Evolutionary conservation across 1,284 basidiomycete genomes (phyloP).

Genomic region (Cutaneotrichosporon cutaneum): DNA sequence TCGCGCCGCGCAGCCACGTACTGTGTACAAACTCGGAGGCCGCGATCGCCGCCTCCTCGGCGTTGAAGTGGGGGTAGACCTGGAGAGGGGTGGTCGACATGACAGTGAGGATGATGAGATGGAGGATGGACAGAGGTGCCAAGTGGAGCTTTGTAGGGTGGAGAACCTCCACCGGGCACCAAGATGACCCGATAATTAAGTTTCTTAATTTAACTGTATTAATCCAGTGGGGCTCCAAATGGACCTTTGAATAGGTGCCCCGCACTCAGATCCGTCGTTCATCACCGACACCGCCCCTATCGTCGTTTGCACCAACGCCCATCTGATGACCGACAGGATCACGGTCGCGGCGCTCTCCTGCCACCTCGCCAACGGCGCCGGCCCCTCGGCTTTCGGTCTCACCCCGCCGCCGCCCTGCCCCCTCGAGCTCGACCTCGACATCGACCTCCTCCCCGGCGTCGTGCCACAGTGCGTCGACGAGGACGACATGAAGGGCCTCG

Average conservation of each 20-base stretch:
- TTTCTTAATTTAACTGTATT: neutral
- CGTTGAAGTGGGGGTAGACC: slow-evolving; percentile 45
- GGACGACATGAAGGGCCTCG: slow-evolving; percentile 44
- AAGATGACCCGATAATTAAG: neutral
- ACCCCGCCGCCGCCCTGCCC: slow-evolving; percentile 44
- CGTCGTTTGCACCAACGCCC: neutral
- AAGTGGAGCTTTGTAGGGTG: slow-evolving; percentile 7
- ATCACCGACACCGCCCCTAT: neutral
- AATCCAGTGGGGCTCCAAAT: neutral
- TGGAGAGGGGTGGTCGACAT: slow-evolving; percentile 24
- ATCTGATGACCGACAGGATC: slow-evolving; percentile 37
- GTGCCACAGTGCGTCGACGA: slow-evolving; percentile 37
- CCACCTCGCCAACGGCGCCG: slow-evolving; percentile 46
- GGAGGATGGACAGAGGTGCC: neutral
- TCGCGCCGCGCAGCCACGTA: slow-evolving; percentile 51
- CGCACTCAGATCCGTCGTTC: neutral
- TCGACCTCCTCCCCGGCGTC: slow-evolving; percentile 34
- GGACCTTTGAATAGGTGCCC: neutral
- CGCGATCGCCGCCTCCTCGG: slow-evolving; percentile 68
- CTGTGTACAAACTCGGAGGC: slow-evolving; percentile 69
- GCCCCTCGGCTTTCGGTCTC: slow-evolving; percentile 50
- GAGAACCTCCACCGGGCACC: slow-evolving; percentile 3
- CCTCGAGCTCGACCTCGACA: slow-evolving; percentile 36
- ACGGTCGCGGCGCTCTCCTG: slow-evolving; percentile 41
- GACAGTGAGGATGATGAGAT: neutral